Evolutionary conservation across 768 basidiomycete species (phyloP), one percentile per base, ranked within the genome.

Genomic region (Tylopilus vinaceipallidus): DNA sequence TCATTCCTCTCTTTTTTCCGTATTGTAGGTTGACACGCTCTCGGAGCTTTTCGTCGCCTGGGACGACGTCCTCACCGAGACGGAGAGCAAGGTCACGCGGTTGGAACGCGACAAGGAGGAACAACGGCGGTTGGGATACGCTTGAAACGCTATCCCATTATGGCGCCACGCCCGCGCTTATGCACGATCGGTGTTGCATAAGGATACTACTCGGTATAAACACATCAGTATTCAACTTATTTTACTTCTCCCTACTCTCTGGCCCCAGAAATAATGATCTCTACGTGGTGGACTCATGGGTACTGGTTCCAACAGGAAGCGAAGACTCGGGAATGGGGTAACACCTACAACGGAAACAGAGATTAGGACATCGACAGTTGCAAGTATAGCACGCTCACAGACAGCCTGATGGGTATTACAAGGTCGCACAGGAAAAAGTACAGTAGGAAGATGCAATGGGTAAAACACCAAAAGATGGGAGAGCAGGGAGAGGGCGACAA

Each of bases 21-120:
- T 49, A 32, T 45, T 22, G 11, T 37, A 91, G 90, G 83, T 90
- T 9, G 90, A 91, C 59, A 79, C 82, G 2, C 73, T 92, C 1
- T 92, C 91, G 12, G 89, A 91, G 55, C 71, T 92, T 19, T 92
- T 93, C 52, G 85, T 93, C 7, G 80, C 79, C 13, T 93, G 91
- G 90, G 88, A 92, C 55, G 88, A 91, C 49, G 76, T 83, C 1
- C 66, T 91, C 10, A 74, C 76, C n/a, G 81, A 80, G 38, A 77
- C 82, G 4, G 89, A 91, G 61, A 77, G 78, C 47, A 79, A 78
- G 44, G 66, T 83, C 6, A 68, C 68, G 23, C 73, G 68, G 32
- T 59, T 88, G 46, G 87, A 91, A 61, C 77, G 77, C 48, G 81
- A 84, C 36, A 75, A 73, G 52, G 75, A 73, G 12, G 86, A 87